Percentiles rank a stretch among this genome's conserved stretches.
Conservation (phyloP, 179 eudicot species). For the Beta macrorhiza region DNA sequence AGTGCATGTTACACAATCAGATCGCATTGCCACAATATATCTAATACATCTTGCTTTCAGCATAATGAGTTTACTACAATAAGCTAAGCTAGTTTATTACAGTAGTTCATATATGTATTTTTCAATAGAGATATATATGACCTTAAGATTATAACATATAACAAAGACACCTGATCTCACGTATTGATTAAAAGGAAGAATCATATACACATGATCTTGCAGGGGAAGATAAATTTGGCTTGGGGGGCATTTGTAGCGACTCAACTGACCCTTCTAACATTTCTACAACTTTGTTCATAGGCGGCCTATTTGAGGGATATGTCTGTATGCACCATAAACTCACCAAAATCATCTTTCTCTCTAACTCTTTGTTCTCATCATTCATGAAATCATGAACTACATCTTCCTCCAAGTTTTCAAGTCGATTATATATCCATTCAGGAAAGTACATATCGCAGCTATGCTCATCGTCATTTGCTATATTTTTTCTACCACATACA, state of each 20-base stretch:
- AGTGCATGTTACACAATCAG: too few relatives aligned
- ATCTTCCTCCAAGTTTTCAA: neutral
- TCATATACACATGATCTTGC: neutral
- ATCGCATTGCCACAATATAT: too few relatives aligned
- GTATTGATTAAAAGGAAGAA: neutral
- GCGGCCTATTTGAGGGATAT: neutral
- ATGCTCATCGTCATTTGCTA: neutral
- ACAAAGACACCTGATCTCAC: neutral
- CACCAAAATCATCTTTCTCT: slow-evolving; percentile 11
- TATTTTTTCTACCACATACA: slow-evolving; percentile 4
- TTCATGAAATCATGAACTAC: neutral
- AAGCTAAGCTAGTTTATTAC: too few relatives aligned
- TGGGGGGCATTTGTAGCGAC: neutral
- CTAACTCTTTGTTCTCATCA: neutral
- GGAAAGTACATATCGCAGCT: slow-evolving; percentile 24
- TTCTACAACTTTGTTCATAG: slow-evolving; percentile 15
- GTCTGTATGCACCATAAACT: slow-evolving; percentile 18
- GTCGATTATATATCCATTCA: slow-evolving; percentile 9
- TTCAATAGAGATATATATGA: neutral
- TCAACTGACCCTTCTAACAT: slow-evolving; percentile 10
- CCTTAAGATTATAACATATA: neutral
- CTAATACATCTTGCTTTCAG: too few relatives aligned
- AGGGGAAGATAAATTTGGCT: neutral
- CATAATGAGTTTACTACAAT: too few relatives aligned
- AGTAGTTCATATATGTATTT: neutral